Conservation (phyloP, 1,284 basidiomycete genomes). For the Puccinia triticina region DNA sequence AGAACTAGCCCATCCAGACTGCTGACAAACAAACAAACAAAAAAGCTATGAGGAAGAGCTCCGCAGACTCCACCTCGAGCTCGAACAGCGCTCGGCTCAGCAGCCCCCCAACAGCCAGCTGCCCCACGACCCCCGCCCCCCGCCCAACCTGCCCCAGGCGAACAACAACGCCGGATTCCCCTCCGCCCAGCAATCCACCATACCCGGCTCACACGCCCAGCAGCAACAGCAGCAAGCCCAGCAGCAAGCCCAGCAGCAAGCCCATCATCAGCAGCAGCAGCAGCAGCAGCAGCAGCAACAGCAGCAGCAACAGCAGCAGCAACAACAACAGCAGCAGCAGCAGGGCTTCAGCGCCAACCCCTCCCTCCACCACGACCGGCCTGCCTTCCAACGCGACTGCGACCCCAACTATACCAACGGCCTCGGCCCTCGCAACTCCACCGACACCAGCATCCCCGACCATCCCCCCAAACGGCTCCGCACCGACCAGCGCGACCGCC, state of each 20-base stretch:
- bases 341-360: background rate
- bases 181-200: too few relatives aligned
- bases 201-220: background rate
- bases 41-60: conserved; percentile 51
- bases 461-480: conserved; percentile 47
- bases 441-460: conserved; percentile 10
- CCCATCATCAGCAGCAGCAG: background rate
- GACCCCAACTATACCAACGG: conserved; percentile 4
- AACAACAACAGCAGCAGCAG: too few relatives aligned
- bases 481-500: conserved; percentile 19
- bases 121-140: conserved; percentile 27
- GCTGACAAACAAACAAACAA: background rate
- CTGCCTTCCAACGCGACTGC: conserved; percentile 1
- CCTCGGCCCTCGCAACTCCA: background rate
- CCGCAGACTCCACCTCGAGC: conserved; percentile 32
- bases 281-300: too few relatives aligned
- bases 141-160: conserved; percentile 22
- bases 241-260: too few relatives aligned
- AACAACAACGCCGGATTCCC: background rate
- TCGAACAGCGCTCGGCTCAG: conserved; percentile 41
- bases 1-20: background rate
- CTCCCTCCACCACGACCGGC: background rate
- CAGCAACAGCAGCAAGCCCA: too few relatives aligned
- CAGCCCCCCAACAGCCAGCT: background rate
- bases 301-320: background rate